Conservation (phyloP, 2,329 filamentous ascomycete species). For the Colletotrichum sojae region DNA sequence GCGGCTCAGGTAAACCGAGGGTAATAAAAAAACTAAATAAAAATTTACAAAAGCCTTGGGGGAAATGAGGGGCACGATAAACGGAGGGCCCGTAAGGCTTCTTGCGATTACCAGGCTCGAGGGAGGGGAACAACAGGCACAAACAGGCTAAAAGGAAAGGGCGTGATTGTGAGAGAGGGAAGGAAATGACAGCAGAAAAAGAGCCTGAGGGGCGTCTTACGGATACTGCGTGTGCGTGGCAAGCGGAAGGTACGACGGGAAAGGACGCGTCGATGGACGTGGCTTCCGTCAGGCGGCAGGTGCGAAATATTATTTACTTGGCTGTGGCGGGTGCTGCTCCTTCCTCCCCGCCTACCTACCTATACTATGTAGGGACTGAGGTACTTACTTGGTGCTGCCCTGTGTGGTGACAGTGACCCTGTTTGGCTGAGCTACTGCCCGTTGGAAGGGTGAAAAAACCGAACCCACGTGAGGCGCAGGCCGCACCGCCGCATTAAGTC, state of each 20-base stretch:
- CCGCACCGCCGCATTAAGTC: constrained; percentile 25
- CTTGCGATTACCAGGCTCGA: background rate
- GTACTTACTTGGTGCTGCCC: background rate
- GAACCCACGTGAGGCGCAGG: constrained; percentile 23
- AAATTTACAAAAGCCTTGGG: background rate
- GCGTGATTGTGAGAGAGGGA: background rate
- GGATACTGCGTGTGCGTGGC: too few relatives aligned
- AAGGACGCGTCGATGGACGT: constrained; percentile 3
- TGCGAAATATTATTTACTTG: constrained; percentile 6
- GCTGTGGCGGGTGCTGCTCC: background rate
- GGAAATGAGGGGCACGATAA: background rate
- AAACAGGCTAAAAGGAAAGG: constrained; percentile 5
- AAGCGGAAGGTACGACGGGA: too few relatives aligned
- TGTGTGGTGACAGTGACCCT: background rate
- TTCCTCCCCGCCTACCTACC: too few relatives aligned
- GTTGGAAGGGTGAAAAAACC: background rate
- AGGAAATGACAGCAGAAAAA: constrained; percentile 10
- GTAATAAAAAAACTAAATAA: background rate
- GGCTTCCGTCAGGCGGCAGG: constrained; percentile 15
- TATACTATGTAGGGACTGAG: background rate
- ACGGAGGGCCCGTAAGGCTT: constrained; percentile 8
- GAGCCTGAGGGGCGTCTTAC: constrained; percentile 8
- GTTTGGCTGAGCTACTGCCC: background rate
- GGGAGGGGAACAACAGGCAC: background rate
- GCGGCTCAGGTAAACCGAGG: background rate